Evolutionary conservation across 139 green algal species (phyloP), one percentile per base, ranked within the genome.

Genomic region (Gonium pectorale): DNA sequence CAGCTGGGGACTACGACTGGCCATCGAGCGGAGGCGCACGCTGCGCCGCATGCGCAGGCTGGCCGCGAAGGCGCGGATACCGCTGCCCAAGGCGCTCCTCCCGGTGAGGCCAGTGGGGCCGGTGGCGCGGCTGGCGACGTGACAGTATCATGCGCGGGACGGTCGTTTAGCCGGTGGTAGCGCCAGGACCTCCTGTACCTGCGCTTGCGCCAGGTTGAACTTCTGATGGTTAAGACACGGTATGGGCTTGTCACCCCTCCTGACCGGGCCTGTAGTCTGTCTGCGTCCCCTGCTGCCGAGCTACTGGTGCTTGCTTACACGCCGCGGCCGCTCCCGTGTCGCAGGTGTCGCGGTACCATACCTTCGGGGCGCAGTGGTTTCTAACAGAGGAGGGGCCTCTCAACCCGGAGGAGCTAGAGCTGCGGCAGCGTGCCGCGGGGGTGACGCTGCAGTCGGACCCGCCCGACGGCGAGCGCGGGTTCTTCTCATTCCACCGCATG

Each of bases 271-370:
- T n/a, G n/a, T n/a, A n/a, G n/a, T n/a, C n/a, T n/a, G n/a, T n/a
- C n/a, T n/a, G n/a, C n/a, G n/a, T n/a, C n/a, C n/a, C n/a, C n/a
- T n/a, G n/a, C n/a, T n/a, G n/a, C n/a, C n/a, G n/a, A n/a, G n/a
- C n/a, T n/a, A n/a, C 46, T 15, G 46, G 2, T 37, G 35, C 27
- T 21, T 66, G 26, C 27, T 66, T 37, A 5, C 27, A 17, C 52
- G 9, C 21, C 52, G 15, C 29, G 8, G 8, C 52, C 46, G 46
- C n/a, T n/a, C n/a, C n/a, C n/a, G n/a, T n/a, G 29, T 67, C 64
- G 38, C 82, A 88, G 87, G 82, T 90, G 27, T 75, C 82, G 1
- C 27, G 60, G 0, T 90, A 86, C 80, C 82, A 90, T 49, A 71
- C 87, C 1, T 90, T 90, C 27, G 87, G 87, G 0, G 13, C 38